These are phyloP conservation scores for Kwoniella shivajii DNA, from an alignment of 1,284 basidiomycete genomes.

Conservation along the genomic window DNA sequence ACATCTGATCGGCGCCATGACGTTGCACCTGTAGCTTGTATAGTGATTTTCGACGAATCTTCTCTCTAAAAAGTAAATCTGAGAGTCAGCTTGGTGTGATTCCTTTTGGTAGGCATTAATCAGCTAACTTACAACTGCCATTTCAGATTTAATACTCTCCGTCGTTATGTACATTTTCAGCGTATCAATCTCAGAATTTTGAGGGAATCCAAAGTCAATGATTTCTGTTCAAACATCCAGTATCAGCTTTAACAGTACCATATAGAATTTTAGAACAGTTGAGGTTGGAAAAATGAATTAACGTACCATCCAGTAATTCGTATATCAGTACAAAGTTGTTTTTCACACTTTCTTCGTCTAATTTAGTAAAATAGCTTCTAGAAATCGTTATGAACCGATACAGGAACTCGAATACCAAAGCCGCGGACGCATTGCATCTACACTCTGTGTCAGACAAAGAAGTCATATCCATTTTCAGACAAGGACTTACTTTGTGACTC, in stretches of 20 bases:
- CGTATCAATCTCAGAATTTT: constrained; percentile 97
- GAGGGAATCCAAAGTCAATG: constrained; percentile 98
- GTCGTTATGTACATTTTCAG: constrained; percentile 98
- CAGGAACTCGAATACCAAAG: constrained; percentile 95
- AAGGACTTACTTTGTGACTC: constrained; percentile 80
- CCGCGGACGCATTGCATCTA: constrained; percentile 94
- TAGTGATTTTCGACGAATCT: constrained; percentile 94
- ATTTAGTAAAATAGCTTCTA: constrained; percentile 93
- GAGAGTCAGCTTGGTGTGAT: constrained; percentile 7
- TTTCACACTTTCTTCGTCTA: constrained; percentile 97
- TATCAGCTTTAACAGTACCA: neutral
- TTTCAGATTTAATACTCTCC: constrained; percentile 86
- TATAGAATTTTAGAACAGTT: neutral
- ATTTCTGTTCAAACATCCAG: constrained; percentile 67
- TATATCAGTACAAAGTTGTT: constrained; percentile 98
- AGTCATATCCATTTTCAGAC: no score
- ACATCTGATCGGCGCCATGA: constrained; percentile 93
- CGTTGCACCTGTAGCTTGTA: constrained; percentile 90
- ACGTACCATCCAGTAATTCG: constrained; percentile 86
- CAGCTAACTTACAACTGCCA: constrained; percentile 66
- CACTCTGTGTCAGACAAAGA: neutral
- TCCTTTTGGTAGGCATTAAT: neutral
- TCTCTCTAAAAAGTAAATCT: constrained; percentile 62
- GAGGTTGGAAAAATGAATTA: neutral
- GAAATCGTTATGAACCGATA: constrained; percentile 94